These are phyloP conservation scores for Rhizoclosmatium sp. DNA, from an alignment of 192 early-diverging fungal genomes.

Conservation along the genomic window DNA sequence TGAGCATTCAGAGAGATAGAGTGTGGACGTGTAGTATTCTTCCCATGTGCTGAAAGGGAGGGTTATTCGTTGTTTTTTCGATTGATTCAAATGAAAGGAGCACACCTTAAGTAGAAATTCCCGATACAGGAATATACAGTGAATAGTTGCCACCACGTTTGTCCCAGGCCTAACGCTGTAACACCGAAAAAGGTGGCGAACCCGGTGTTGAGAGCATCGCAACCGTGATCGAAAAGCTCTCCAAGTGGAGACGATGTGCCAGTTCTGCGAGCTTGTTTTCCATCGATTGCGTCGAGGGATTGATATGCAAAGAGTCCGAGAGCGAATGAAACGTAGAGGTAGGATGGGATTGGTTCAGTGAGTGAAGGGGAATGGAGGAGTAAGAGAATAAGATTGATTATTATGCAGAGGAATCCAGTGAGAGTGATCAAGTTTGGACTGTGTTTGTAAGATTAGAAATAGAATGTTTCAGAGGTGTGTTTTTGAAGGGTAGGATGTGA, in stretches of 20 bases:
- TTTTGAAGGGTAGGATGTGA: background rate
- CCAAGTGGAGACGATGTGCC: slow-evolving; percentile 87
- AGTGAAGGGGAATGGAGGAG: slow-evolving; percentile 79
- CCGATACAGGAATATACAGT: slow-evolving; percentile 51
- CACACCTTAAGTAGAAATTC: slow-evolving; percentile 83
- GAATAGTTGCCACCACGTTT: slow-evolving; percentile 66
- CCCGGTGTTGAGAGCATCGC: slow-evolving; percentile 72
- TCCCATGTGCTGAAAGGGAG: slow-evolving; percentile 73
- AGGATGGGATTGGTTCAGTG: slow-evolving; percentile 71
- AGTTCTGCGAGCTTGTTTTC: slow-evolving; percentile 92
- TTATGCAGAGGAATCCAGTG: slow-evolving; percentile 81
- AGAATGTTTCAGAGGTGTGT: background rate
- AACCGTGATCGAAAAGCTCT: slow-evolving; percentile 83
- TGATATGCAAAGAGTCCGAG: slow-evolving; percentile 89
- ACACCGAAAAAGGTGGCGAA: slow-evolving; percentile 66
- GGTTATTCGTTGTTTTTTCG: too few relatives aligned
- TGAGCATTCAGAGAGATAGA: slow-evolving; percentile 83
- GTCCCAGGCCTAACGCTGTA: slow-evolving; percentile 71
- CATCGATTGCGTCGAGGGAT: slow-evolving; percentile 92
- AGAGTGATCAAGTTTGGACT: slow-evolving; percentile 92
- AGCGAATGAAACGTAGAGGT: slow-evolving; percentile 67
- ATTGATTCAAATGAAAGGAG: too few relatives aligned
- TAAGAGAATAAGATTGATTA: slow-evolving; percentile 72
- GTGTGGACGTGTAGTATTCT: slow-evolving; percentile 90
- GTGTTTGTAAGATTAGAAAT: background rate